Conservation (phyloP, 768 basidiomycete genomes). For the Chiua virens region DNA sequence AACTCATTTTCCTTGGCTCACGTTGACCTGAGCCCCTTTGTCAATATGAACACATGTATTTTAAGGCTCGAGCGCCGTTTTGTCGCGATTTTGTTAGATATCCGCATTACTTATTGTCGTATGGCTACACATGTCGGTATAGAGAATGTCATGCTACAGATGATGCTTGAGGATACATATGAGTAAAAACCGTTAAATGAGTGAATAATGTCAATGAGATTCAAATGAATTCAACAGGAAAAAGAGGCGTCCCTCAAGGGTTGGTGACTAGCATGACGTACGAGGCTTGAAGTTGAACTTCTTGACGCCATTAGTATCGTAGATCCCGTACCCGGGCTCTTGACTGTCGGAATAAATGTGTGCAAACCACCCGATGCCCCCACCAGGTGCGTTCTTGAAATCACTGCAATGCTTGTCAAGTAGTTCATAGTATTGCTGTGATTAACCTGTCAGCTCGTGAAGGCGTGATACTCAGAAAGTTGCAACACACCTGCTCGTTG, state of each 20-base stretch:
- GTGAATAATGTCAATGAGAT: not conserved
- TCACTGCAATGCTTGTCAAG: constrained; percentile 63
- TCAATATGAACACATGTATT: no score
- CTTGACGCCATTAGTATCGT: constrained; percentile 42
- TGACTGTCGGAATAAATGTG: constrained; percentile 72
- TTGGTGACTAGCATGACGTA: constrained; percentile 49
- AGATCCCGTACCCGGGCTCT: constrained; percentile 72
- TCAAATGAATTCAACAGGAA: not conserved
- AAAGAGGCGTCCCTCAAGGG: not conserved
- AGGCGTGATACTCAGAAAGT: not conserved
- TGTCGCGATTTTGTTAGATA: no score
- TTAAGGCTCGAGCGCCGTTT: no score
- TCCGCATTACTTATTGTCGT: no score
- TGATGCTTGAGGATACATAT: constrained; percentile 6
- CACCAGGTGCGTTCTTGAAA: constrained; percentile 57
- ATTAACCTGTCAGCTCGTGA: not conserved
- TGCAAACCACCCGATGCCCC: constrained; percentile 80
- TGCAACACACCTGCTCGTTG: constrained; percentile 55
- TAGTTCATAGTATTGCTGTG: constrained; percentile 53
- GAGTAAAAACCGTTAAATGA: not conserved
- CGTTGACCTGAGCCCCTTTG: no score
- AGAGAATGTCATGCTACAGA: no score
- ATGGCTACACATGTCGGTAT: not conserved
- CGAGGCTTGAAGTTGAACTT: constrained; percentile 69
- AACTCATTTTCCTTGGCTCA: no score